Conservation (phyloP, 208 protist species). For the Angomonas deanei region DNA sequence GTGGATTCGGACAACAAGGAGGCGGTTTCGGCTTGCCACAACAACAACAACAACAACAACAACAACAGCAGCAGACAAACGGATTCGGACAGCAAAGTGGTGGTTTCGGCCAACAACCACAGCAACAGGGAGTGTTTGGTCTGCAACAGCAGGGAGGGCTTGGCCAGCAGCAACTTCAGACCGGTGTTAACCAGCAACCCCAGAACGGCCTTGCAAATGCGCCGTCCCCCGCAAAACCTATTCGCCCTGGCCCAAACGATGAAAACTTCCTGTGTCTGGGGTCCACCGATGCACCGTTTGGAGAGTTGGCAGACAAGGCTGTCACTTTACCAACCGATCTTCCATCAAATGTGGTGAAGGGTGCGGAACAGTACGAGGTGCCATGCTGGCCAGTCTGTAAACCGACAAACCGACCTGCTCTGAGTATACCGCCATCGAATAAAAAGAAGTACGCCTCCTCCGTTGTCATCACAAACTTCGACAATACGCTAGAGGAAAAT, state of each 20-base stretch:
- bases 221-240: too few relatives aligned
- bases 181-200: too few relatives aligned
- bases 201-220: conserved; percentile 12
- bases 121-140: conserved; percentile 1
- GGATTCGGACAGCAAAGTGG: background rate
- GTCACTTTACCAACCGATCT: background rate
- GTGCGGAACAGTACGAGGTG: background rate
- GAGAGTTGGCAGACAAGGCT: background rate
- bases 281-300: background rate
- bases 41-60: background rate
- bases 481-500: background rate
- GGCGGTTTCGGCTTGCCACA: conserved; percentile 8
- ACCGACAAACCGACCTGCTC: background rate
- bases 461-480: background rate
- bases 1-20: background rate
- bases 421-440: background rate
- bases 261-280: background rate
- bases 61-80: too few relatives aligned
- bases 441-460: background rate
- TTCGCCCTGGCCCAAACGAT: conserved; percentile 17
- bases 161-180: background rate
- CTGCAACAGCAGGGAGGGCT: background rate
- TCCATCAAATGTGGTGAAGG: background rate
- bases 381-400: background rate
- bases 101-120: background rate